Evolutionary conservation across 306 rosid species (phyloP), one percentile per base, ranked within the genome.

Genomic region (Hylodesmum podocarpum): DNA sequence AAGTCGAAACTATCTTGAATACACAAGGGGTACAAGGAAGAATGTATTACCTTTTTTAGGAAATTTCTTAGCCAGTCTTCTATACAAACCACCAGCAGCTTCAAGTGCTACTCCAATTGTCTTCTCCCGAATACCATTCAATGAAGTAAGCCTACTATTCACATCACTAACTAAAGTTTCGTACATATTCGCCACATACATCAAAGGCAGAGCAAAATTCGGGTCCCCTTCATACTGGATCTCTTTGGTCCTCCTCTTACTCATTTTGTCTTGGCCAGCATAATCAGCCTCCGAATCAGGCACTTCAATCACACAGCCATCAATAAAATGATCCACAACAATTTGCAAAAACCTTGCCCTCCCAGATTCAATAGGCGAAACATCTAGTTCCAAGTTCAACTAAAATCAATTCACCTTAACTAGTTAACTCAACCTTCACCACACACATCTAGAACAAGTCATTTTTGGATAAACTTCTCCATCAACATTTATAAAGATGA

Each of bases 11-110:
- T 70, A 54, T 40, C 21, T 12, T 24, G 18, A 50, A 66, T 27
- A 40, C 39, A 53, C 29, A 77, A 25, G 50, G 22, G 51, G 8
- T 10, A 36, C 18, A 34, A 43, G 15, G 22, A 3, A 65, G 31
- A 47, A 58, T 16, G 33, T 5, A 14, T 34, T 81, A 94, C 98
- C 98, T 74, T 89, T 92, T 78, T 92, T 95, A 57, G 98, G 97
- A 78, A 90, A 95, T 75, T 94, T 95, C 90, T 95, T 93, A 16
- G 97, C 97, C 27, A 95, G 82, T 71, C 84, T 85, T 83, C 98
- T 87, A 82, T 95, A 95, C 90, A 95, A 88, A 37, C 98, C 98
- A 80, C 98, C 98, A 65, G 98, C 86, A 47, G 97, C 98, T 87
- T 95, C 98, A 71, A 95, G 98, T 50, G 98, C 97, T 63, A 95